These are phyloP conservation scores for Chalciporus piperatus DNA, from an alignment of 768 basidiomycete species.

Conservation along the genomic window DNA sequence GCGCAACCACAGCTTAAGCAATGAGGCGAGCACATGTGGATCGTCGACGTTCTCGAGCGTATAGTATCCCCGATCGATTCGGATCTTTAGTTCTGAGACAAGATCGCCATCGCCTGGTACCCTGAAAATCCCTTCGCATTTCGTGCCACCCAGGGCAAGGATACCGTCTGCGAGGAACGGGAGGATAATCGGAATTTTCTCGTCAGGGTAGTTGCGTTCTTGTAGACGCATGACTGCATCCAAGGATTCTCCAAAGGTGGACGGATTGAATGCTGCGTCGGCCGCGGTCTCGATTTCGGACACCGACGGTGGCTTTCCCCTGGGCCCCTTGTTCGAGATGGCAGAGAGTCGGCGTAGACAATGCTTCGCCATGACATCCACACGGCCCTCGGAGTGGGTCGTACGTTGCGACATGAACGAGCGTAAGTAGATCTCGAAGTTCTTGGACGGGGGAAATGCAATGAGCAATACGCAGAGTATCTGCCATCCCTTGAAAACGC, in stretches of 20 bases:
- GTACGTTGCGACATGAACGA: constrained; percentile 76
- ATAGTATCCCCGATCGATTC: constrained; percentile 90
- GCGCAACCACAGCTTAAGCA: constrained; percentile 91
- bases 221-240: constrained; percentile 82
- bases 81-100: constrained; percentile 83
- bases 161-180: constrained; percentile 93
- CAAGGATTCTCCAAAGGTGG: constrained; percentile 89
- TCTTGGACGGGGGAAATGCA: constrained; percentile 91
- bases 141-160: constrained; percentile 80
- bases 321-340: constrained; percentile 80
- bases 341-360: constrained; percentile 74
- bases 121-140: constrained; percentile 89
- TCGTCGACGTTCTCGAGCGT: constrained; percentile 88
- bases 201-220: constrained; percentile 78
- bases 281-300: constrained; percentile 92
- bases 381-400: constrained; percentile 64
- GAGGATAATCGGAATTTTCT: constrained; percentile 88
- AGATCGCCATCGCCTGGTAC: constrained; percentile 89
- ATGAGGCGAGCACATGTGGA: constrained; percentile 83
- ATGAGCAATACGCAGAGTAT: constrained; percentile 86
- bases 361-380: constrained; percentile 90
- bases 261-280: constrained; percentile 94
- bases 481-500: constrained; percentile 91
- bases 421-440: constrained; percentile 82
- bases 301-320: constrained; percentile 77